Evolutionary conservation across 108 stramenopile genomes (phyloP).

Genomic region (Schizochytrium sp.): DNA sequence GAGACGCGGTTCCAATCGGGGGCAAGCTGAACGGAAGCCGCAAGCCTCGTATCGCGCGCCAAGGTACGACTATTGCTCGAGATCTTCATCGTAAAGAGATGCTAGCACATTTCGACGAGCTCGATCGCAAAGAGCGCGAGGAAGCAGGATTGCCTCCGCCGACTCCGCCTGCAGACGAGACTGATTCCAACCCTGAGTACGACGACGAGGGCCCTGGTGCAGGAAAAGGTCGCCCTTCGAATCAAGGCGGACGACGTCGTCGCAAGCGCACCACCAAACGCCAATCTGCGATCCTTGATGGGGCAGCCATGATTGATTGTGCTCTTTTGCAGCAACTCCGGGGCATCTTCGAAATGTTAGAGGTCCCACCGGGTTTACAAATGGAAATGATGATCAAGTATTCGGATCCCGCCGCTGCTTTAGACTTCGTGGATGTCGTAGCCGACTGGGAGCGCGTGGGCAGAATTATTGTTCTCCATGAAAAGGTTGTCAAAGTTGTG

Average conservation of each 20-base stretch:
- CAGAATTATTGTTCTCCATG: neutral
- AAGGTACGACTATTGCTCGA: neutral
- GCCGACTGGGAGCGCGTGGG: neutral
- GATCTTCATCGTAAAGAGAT: neutral
- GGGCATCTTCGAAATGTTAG: neutral
- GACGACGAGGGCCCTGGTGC: neutral
- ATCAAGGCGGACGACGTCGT: neutral
- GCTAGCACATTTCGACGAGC: neutral
- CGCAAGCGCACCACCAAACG: neutral
- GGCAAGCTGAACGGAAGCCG: neutral
- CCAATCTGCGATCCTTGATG: neutral
- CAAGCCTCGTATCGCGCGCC: neutral
- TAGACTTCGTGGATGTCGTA: neutral
- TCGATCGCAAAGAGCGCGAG: neutral
- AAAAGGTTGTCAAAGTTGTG: neutral
- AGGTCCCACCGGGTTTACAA: neutral
- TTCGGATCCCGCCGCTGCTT: neutral
- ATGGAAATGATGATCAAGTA: conserved; percentile 10
- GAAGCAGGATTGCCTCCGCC: neutral
- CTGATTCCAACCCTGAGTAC: neutral
- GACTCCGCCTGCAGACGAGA: neutral
- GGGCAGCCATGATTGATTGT: neutral
- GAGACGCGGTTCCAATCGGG: neutral
- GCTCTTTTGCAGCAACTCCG: neutral
- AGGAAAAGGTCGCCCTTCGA: neutral